Conservation (phyloP, 2,329 filamentous ascomycete species). For the Pseudocercospora fuligena region DNA sequence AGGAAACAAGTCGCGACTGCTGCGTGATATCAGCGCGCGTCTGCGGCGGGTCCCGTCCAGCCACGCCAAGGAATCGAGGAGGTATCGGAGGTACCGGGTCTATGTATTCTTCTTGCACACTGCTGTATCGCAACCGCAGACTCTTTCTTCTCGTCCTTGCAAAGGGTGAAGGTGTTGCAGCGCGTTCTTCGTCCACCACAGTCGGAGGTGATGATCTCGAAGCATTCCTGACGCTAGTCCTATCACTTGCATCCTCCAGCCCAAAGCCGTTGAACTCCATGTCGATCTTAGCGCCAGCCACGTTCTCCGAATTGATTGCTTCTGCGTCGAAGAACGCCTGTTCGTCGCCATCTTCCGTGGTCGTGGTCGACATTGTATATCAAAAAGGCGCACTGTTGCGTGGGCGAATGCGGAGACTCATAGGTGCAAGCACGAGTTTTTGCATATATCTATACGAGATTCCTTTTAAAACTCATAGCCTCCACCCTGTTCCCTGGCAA, state of each 20-base stretch:
- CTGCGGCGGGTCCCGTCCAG: conserved; percentile 5
- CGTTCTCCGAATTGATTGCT: background rate
- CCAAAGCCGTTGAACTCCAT: conserved; percentile 4
- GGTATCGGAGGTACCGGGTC: conserved; percentile 8
- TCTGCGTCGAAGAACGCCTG: conserved; percentile 11
- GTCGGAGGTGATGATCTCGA: conserved; percentile 4
- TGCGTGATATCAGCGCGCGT: conserved; percentile 5
- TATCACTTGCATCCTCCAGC: conserved; percentile 11
- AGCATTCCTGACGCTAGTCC: conserved; percentile 5
- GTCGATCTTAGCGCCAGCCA: conserved; percentile 1
- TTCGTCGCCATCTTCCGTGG: conserved; percentile 10
- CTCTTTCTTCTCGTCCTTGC: conserved; percentile 1
- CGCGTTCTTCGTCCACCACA: background rate
- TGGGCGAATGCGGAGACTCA: background rate
- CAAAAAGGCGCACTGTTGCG: background rate
- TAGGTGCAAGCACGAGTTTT: background rate
- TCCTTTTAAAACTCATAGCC: background rate
- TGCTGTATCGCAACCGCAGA: conserved; percentile 1
- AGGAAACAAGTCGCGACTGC: background rate
- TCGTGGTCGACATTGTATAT: conserved; percentile 8
- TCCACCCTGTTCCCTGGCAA: conserved; percentile 11
- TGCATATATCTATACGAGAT: background rate
- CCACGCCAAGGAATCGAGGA: background rate
- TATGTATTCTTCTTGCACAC: conserved; percentile 2
- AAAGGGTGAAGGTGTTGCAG: background rate